These are phyloP conservation scores for Ceratobasidium sp. DNA, from an alignment of 1,284 basidiomycete genomes.

Conservation along the genomic window DNA sequence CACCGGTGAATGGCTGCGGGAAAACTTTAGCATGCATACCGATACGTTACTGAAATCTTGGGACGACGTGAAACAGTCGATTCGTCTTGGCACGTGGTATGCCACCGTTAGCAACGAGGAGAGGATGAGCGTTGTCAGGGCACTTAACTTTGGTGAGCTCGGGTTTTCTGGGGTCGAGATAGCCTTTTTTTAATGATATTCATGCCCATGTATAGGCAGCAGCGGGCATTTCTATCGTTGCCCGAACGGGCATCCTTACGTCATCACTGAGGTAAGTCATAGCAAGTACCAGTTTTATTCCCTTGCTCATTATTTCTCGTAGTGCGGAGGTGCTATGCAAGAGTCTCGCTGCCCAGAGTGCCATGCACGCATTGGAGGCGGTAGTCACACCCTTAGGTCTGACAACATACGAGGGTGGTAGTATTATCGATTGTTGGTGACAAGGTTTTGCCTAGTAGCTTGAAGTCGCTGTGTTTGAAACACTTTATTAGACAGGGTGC, in stretches of 20 bases:
- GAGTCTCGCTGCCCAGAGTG: constrained; percentile 67
- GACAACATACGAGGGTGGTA: constrained; percentile 60
- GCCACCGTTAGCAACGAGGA: constrained; percentile 65
- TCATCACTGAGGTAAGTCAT: constrained; percentile 62
- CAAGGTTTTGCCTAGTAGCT: no score
- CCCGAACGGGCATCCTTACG: constrained; percentile 65
- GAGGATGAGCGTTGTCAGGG: constrained; percentile 64
- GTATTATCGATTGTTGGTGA: no score
- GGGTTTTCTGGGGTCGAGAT: constrained; percentile 32
- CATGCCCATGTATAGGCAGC: constrained; percentile 56
- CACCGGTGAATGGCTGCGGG: not conserved
- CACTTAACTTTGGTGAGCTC: constrained; percentile 49
- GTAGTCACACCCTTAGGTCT: constrained; percentile 57
- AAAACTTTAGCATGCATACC: not conserved
- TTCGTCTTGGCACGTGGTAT: constrained; percentile 60
- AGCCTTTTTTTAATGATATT: not conserved
- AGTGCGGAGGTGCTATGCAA: constrained; percentile 70
- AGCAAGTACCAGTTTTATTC: constrained; percentile 46
- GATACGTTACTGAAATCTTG: constrained; percentile 3
- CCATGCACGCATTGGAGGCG: constrained; percentile 63
- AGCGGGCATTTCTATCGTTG: constrained; percentile 68
- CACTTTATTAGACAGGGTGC: no score
- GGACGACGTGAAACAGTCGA: constrained; percentile 44
- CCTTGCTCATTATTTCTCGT: constrained; percentile 29
- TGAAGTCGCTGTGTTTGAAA: no score